Evolutionary conservation across 306 rosid species (phyloP).

Genomic region (Prunus armeniaca): DNA sequence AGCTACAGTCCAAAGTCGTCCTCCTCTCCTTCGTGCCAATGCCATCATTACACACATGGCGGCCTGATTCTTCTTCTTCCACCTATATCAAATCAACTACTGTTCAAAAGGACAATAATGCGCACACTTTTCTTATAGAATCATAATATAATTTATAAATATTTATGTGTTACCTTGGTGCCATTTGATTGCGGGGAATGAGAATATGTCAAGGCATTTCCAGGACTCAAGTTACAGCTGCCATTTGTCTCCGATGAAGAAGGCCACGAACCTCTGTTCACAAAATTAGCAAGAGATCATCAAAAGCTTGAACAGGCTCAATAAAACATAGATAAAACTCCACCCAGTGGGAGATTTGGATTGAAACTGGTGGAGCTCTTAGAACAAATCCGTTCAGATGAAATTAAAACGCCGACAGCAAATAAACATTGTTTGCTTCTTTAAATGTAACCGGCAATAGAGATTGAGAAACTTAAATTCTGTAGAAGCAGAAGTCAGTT

Average conservation of each 20-base stretch:
- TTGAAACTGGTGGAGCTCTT: too few relatives aligned
- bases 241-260: constrained; percentile 43
- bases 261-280: constrained; percentile 47
- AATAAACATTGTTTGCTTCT: too few relatives aligned
- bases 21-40: constrained; percentile 39
- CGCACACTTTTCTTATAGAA: too few relatives aligned
- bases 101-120: background rate
- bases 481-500: background rate
- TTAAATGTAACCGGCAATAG: too few relatives aligned
- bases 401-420: too few relatives aligned
- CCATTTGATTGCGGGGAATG: constrained; percentile 30
- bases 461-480: background rate
- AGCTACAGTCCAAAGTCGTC: constrained; percentile 43
- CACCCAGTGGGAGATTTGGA: too few relatives aligned
- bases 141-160: background rate
- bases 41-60: constrained; percentile 26
- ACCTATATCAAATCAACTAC: constrained; percentile 25
- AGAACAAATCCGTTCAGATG: too few relatives aligned
- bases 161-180: constrained; percentile 39
- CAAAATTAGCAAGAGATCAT: background rate
- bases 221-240: constrained; percentile 25
- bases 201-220: constrained; percentile 28
- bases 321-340: background rate
- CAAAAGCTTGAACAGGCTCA: too few relatives aligned
- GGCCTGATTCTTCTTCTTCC: constrained; percentile 33